Evolutionary conservation across 2,329 filamentous ascomycete species (phyloP).

Genomic region (Calonectria multiphialidica): DNA sequence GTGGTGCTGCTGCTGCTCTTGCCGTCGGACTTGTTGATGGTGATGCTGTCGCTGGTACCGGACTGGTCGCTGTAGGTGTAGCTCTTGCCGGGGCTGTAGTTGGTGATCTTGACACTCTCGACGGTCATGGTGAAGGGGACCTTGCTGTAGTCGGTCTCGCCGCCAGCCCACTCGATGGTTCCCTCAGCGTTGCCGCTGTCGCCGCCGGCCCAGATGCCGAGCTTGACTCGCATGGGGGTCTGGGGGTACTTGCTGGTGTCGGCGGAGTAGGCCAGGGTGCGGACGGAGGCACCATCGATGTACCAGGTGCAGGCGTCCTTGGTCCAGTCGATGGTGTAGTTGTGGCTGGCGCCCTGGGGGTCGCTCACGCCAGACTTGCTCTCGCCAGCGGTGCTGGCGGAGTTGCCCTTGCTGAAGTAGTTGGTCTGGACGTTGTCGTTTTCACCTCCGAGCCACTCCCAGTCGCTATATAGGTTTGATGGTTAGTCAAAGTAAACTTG

Average conservation of each 20-base stretch:
- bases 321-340: slow-evolving; percentile 77
- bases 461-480: slow-evolving; percentile 60
- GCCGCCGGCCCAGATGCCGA: slow-evolving; percentile 67
- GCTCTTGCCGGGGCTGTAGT: slow-evolving; percentile 51
- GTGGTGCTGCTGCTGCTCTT: background rate
- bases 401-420: slow-evolving; percentile 82
- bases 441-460: slow-evolving; percentile 87
- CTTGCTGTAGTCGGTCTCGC: slow-evolving; percentile 53
- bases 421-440: slow-evolving; percentile 83
- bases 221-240: slow-evolving; percentile 76
- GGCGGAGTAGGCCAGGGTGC: slow-evolving; percentile 64
- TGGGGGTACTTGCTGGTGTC: slow-evolving; percentile 71
- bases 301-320: slow-evolving; percentile 71
- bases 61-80: slow-evolving; percentile 43
- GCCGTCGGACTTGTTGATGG: slow-evolving; percentile 27
- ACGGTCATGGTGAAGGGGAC: slow-evolving; percentile 73
- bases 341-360: slow-evolving; percentile 71
- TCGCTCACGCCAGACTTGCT: slow-evolving; percentile 67
- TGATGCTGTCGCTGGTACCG: slow-evolving; percentile 42
- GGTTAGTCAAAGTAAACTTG: background rate
- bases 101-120: slow-evolving; percentile 57
- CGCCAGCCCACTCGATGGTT: slow-evolving; percentile 77
- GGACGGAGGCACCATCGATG: slow-evolving; percentile 70
- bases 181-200: slow-evolving; percentile 61
- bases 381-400: slow-evolving; percentile 75